Evolutionary conservation across 805 yeast species (phyloP).

Genomic region (Monosporozyma aquatica): DNA sequence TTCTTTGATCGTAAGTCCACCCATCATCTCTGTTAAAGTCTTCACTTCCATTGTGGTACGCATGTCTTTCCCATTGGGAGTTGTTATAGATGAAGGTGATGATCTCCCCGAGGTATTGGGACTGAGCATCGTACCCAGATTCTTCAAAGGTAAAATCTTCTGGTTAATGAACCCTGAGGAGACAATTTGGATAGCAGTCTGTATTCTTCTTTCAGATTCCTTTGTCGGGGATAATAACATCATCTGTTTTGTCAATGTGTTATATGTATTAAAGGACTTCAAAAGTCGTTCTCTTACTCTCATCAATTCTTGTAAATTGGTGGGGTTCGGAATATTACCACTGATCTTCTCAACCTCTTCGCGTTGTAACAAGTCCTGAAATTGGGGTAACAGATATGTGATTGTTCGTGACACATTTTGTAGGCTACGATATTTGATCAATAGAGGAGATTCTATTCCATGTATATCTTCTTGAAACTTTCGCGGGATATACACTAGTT

Average conservation of each 20-base stretch:
- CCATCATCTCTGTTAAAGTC: conserved; percentile 14
- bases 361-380: conserved; percentile 32
- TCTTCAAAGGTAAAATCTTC: conserved; percentile 54
- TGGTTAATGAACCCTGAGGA: conserved; percentile 57
- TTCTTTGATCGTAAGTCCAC: conserved; percentile 40
- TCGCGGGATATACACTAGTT: conserved; percentile 47
- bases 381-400: conserved; percentile 34
- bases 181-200: conserved; percentile 47
- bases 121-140: conserved; percentile 35
- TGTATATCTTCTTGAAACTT: conserved; percentile 37
- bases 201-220: conserved; percentile 38
- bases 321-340: background rate
- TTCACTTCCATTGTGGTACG: conserved; percentile 6
- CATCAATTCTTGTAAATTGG: conserved; percentile 27
- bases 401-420: conserved; percentile 33
- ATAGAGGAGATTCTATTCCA: conserved; percentile 30
- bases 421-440: conserved; percentile 36
- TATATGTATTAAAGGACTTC: conserved; percentile 43
- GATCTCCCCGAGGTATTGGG: background rate
- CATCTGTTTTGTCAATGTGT: conserved; percentile 39
- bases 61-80: background rate
- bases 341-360: conserved; percentile 28
- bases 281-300: conserved; percentile 38
- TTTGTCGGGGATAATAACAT: conserved; percentile 29
- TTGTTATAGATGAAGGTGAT: background rate